Percentiles rank a stretch among this genome's conserved stretches.
phyloP scores from a whole-genome alignment of 129 eudicot species.

The Centrapalus pauciflorus region DNA sequence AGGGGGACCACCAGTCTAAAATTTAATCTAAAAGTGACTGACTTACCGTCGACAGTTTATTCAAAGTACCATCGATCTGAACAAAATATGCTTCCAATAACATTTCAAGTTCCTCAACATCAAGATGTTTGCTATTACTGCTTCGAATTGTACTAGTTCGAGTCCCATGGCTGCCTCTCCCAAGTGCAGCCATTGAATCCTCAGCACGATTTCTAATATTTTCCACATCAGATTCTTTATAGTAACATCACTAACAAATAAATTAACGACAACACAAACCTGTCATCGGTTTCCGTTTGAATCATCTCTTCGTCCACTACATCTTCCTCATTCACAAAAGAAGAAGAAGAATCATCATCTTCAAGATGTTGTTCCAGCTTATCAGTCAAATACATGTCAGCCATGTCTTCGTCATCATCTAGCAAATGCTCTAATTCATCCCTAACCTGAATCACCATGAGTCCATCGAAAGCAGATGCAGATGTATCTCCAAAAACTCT shows the following conservation, averaged over 20 bases:
- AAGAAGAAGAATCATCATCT: slow-evolving; percentile 26
- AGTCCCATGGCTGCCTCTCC: slow-evolving; percentile 29
- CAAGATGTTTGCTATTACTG: slow-evolving; percentile 33
- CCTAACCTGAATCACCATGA: slow-evolving; percentile 34
- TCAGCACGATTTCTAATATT: slow-evolving; percentile 11
- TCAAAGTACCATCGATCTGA: slow-evolving; percentile 55
- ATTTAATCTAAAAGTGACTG: not conserved
- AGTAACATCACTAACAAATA: not conserved
- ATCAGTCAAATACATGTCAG: slow-evolving; percentile 59
- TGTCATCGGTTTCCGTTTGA: slow-evolving; percentile 29
- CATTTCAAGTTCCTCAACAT: slow-evolving; percentile 59
- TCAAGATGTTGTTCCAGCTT: slow-evolving; percentile 44
- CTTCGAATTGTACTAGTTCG: slow-evolving; percentile 35
- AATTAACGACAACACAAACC: slow-evolving; percentile 1
- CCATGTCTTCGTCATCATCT: slow-evolving; percentile 67
- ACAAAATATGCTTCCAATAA: slow-evolving; percentile 61
- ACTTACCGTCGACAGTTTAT: slow-evolving; percentile 45
- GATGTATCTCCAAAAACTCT: not conserved
- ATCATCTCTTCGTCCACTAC: slow-evolving; percentile 28
- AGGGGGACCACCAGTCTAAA: too few species aligned
- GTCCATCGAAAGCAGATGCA: not conserved
- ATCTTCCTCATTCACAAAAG: slow-evolving; percentile 31
- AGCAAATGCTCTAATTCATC: slow-evolving; percentile 64
- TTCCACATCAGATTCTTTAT: not conserved
- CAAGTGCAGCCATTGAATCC: slow-evolving; percentile 15